Conservation (phyloP, 805 yeast species). For the Candida silvicultrix region DNA sequence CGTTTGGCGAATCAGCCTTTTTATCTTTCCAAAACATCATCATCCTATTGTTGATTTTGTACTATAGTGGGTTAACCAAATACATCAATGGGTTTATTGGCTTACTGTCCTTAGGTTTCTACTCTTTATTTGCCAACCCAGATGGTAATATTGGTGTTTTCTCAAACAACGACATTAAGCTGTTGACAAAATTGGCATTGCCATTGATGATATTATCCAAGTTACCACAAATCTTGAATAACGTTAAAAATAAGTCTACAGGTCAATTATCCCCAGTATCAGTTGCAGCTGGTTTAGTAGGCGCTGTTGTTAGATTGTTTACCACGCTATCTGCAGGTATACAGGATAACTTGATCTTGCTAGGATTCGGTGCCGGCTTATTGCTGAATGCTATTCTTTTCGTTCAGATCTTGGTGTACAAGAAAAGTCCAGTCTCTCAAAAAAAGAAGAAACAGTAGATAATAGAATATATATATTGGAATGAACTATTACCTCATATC, state of each 20-base stretch:
- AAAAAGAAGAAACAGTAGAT: slow-evolving; percentile 10
- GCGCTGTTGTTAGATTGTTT: slow-evolving; percentile 32
- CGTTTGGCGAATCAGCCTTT: slow-evolving; percentile 33
- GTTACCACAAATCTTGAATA: slow-evolving; percentile 35
- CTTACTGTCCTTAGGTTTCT: slow-evolving; percentile 11
- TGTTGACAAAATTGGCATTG: slow-evolving; percentile 27
- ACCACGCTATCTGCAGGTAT: slow-evolving; percentile 30
- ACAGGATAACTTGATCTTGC: slow-evolving; percentile 26
- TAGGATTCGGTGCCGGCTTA: slow-evolving; percentile 25
- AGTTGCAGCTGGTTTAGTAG: slow-evolving; percentile 30
- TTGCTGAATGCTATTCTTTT: slow-evolving; percentile 28
- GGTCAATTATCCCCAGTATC: slow-evolving; percentile 34
- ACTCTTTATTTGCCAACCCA: slow-evolving; percentile 15
- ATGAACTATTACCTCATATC: too few species aligned
- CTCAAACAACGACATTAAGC: slow-evolving; percentile 11
- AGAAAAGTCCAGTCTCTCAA: slow-evolving; percentile 10
- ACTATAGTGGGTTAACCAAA: slow-evolving; percentile 10
- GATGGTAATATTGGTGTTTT: slow-evolving; percentile 18
- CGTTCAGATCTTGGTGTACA: slow-evolving; percentile 28
- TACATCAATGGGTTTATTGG: slow-evolving; percentile 15
- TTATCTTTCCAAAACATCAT: slow-evolving; percentile 29
- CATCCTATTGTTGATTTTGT: slow-evolving; percentile 24
- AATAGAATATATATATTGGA: too few species aligned
- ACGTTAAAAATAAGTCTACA: slow-evolving; percentile 31
- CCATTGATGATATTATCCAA: slow-evolving; percentile 31